Conservation (phyloP, 768 basidiomycete genomes). For the Lactifluus rugatus region DNA sequence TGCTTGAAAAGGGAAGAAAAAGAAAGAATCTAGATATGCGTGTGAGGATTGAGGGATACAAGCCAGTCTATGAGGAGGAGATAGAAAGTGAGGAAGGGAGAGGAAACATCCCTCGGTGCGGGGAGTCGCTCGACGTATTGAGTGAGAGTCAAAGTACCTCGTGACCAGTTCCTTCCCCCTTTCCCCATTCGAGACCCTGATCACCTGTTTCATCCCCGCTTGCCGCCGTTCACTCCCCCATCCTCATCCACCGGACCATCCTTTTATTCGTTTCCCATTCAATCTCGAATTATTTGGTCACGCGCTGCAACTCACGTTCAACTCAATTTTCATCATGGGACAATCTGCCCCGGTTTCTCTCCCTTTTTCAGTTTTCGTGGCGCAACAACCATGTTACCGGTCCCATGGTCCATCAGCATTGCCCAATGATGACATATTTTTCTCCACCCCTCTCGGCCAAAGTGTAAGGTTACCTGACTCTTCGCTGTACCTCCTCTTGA, state of each 20-base stretch:
- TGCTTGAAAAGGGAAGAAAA: slow-evolving; percentile 9
- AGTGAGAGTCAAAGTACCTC: slow-evolving; percentile 8
- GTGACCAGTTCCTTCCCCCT: slow-evolving; percentile 12
- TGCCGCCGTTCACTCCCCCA: background rate
- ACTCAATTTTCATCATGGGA: no score
- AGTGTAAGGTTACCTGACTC: background rate
- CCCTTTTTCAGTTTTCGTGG: background rate
- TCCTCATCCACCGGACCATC: background rate
- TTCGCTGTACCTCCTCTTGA: background rate
- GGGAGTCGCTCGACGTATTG: background rate
- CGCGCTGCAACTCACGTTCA: background rate
- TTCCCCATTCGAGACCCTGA: slow-evolving; percentile 9
- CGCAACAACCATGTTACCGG: background rate
- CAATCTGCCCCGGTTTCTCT: background rate
- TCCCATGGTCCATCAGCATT: background rate
- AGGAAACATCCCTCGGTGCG: slow-evolving; percentile 6
- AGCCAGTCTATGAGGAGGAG: slow-evolving; percentile 13
- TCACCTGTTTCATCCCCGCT: slow-evolving; percentile 9
- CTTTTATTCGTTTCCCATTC: background rate
- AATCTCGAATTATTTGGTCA: background rate
- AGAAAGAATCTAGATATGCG: slow-evolving; percentile 10
- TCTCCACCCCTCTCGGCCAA: background rate
- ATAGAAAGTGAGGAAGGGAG: slow-evolving; percentile 1
- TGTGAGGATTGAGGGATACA: background rate
- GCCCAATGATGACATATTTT: background rate